A percentile compares a stretch with the other conserved stretches of the same genome.
Evolutionary conservation across 1,139 yeast genomes (phyloP).

Genomic region (Chernovozyma sophiae-reginae): DNA sequence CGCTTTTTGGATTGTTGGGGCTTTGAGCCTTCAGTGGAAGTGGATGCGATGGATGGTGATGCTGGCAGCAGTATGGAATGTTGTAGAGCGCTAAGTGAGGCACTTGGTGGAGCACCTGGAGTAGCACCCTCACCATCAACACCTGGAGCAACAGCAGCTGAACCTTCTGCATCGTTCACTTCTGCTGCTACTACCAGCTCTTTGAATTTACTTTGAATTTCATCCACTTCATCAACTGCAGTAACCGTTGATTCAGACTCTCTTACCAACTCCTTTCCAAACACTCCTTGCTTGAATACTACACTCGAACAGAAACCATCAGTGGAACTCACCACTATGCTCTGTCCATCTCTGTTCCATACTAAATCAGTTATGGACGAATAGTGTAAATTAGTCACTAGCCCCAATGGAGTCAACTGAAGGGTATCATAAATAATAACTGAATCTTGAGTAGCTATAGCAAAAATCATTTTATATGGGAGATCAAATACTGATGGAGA

Average conservation of each 20-base stretch:
- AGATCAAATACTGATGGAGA: constrained; percentile 39
- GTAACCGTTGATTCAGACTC: no score
- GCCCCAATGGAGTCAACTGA: constrained; percentile 61
- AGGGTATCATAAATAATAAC: constrained; percentile 80
- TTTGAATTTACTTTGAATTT: not conserved
- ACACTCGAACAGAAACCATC: constrained; percentile 89
- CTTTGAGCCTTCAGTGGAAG: no score
- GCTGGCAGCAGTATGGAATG: no score
- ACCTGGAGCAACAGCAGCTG: no score
- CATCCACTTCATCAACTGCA: constrained; percentile 2
- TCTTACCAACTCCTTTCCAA: constrained; percentile 49
- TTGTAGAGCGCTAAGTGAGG: no score
- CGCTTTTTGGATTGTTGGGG: constrained; percentile 4
- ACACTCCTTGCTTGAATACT: constrained; percentile 44
- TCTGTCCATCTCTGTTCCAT: constrained; percentile 79
- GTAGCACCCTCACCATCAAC: no score
- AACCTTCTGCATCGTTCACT: constrained; percentile 6
- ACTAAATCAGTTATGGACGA: constrained; percentile 82
- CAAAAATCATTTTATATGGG: constrained; percentile 80
- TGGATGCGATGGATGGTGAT: no score
- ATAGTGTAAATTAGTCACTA: constrained; percentile 77
- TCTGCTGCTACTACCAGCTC: not conserved
- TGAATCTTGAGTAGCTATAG: constrained; percentile 91
- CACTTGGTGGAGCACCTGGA: no score
- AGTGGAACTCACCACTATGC: constrained; percentile 74